Evolutionary conservation across 176 grass and related monocot species (phyloP).

Genomic region (Ensete ventricosum): DNA sequence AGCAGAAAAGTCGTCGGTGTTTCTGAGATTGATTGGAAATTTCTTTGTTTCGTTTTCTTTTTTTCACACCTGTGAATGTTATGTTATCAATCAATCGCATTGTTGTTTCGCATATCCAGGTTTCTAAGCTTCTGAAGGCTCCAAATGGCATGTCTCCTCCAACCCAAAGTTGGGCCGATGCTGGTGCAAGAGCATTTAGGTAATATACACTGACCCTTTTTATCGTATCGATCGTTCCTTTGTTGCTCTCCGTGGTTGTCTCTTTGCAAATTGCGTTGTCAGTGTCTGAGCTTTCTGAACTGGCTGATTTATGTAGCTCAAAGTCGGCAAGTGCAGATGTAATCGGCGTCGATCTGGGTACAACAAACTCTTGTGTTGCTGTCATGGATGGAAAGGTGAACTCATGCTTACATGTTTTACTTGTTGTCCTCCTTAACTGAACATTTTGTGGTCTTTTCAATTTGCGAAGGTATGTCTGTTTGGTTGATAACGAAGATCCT

Average conservation of each 20-base stretch:
- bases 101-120: conserved; percentile 23
- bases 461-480: background rate
- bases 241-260: background rate
- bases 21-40: background rate
- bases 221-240: background rate
- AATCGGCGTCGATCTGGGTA: conserved; percentile 79
- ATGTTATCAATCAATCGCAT: too few species aligned
- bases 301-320: conserved; percentile 33
- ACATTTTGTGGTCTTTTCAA: background rate
- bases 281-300: background rate
- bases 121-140: conserved; percentile 13
- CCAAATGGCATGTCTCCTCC: conserved; percentile 27
- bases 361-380: conserved; percentile 3
- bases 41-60: background rate
- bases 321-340: conserved; percentile 53
- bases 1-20: background rate
- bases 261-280: background rate
- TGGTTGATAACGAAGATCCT: too few species aligned
- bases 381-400: conserved; percentile 82
- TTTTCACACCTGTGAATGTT: background rate
- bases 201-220: conserved; percentile 6
- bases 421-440: background rate
- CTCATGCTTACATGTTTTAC: background rate
- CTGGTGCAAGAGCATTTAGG: conserved; percentile 67
- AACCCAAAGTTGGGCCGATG: conserved; percentile 30